Evolutionary conservation across 495 filamentous ascomycete species (phyloP), one percentile per base, ranked within the genome.

Genomic region (Acidiella bohemica): DNA sequence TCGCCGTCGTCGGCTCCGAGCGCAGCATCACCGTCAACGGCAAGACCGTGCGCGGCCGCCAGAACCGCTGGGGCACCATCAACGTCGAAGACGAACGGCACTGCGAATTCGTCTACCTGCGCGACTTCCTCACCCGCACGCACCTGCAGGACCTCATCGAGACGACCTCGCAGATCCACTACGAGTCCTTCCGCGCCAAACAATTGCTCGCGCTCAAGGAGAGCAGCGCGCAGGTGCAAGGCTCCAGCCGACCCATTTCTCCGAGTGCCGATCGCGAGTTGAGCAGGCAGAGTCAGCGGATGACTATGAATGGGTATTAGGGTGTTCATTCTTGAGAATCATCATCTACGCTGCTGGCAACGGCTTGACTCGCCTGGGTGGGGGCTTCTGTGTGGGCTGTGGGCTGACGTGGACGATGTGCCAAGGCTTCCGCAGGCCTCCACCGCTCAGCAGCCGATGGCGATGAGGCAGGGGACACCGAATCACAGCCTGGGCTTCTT

Each of bases 91-190:
- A 99, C 51, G 90, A 96, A 69, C 92, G 78, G 64, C 90, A 99
- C 67, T 99, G 90, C 76, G 90, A 99, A 72, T 99, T 99, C 57
- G 80, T 96, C 54, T 94, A 90, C 61, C 74, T 99, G 39, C 75
- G 90, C 53, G 87, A 99, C 71, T 99, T 99, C 75, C 72, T 99
- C 44, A 93, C 84, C 56, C 79, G 88, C 59, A 87, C 90, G 32
- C 90, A 99, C 64, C 70, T 93, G 39, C 82, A 99, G 69, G 90
- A 99, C 54, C 75, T 99, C 41, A 95, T 99, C 62, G 90, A 93
- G 62, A 99, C 90, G 10, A 99, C 90, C n/a, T 93, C 87, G 50
- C 90, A 96, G 68, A 99, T 96, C 64, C 90, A 99, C 70, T 99
- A 99, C 68, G 90, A 99, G 71, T 92, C 84, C 36, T 99, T 96